These are phyloP conservation scores for Eucalyptus marginata DNA, from an alignment of 345 rosid genomes.

Conservation along the genomic window DNA sequence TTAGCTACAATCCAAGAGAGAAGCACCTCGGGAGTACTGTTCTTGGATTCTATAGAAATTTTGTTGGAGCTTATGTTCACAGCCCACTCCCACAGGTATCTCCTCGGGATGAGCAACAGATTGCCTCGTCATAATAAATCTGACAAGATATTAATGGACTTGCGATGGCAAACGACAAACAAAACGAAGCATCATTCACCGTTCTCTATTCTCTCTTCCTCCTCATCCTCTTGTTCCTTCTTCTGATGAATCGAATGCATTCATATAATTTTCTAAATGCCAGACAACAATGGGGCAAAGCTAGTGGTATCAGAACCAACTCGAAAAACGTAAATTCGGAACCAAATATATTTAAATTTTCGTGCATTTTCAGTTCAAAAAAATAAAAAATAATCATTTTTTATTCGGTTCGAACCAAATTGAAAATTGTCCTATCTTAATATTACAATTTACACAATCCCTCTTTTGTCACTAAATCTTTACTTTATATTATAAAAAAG, in stretches of 20 bases:
- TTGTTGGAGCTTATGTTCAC: not conserved
- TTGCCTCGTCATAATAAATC: not conserved
- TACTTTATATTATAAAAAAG: no score
- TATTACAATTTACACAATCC: no score
- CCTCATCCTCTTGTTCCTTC: not conserved
- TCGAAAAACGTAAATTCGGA: no score
- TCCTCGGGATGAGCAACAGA: not conserved
- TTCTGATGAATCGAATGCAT: not conserved
- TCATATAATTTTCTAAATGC: not conserved
- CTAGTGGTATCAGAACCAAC: not conserved
- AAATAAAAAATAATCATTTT: no score
- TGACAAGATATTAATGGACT: not conserved
- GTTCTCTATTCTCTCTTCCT: not conserved
- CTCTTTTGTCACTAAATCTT: no score
- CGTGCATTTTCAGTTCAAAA: fast-evolving
- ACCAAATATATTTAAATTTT: no score
- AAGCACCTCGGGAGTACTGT: not conserved
- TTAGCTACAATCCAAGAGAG: not conserved
- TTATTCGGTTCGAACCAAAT: not conserved
- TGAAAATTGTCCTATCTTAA: no score
- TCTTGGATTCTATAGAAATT: not conserved
- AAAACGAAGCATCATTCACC: not conserved
- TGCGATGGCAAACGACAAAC: not conserved
- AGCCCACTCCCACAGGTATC: not conserved
- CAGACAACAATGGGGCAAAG: not conserved